Base-by-base conservation (phyloP, 345 rosid genomes). In the Aegle marmelos region DNA sequence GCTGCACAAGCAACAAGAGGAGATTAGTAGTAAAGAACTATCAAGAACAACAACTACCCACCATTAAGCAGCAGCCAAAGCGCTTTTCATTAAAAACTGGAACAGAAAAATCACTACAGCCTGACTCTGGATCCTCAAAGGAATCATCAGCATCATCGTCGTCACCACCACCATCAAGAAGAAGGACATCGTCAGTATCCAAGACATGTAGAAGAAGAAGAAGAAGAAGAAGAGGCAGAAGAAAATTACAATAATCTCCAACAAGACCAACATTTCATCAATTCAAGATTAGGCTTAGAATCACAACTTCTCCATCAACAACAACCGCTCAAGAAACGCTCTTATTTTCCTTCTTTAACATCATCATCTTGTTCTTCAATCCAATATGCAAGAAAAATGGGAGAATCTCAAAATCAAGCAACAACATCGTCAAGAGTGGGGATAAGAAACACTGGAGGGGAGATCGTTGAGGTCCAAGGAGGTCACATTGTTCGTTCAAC, bases 401-500 rank as follows among this genome's bases (percentile, higher is more conserved):
- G 82, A 61, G 87, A 86, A 62, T 84, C 30, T 75, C 92, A 70
- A 78, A 89, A 67, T 65, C 86, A 80, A 77, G 86, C 90, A 37
- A 80, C 84, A 68, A 79, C 90, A 21, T 81, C 92, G 81, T 83
- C 88, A 41, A 78, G 83, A 88, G 79, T 87, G 76, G 94, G 91
- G 83, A 74, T 88, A 56, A 89, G 87, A 68, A 84, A 84, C 80
- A 72, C 73, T 11, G 87, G 86, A 28, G 79, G 92, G 8, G 87
- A 93, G 90, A 95, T 95, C 36, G 98, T 95, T 63, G 98, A 93
- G 79, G 98, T 95, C 7, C 89, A 95, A 85, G 98, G 98, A 34
- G 98, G 98, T 68, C 98, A 91, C 98, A 95, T 95, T 91, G 90
- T 95, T 4, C 86, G 95, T 63, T 89, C 98, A 34, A 93, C 89